These are phyloP conservation scores for Holtermannia corniformis DNA, from an alignment of 768 basidiomycete genomes.

Conservation along the genomic window DNA sequence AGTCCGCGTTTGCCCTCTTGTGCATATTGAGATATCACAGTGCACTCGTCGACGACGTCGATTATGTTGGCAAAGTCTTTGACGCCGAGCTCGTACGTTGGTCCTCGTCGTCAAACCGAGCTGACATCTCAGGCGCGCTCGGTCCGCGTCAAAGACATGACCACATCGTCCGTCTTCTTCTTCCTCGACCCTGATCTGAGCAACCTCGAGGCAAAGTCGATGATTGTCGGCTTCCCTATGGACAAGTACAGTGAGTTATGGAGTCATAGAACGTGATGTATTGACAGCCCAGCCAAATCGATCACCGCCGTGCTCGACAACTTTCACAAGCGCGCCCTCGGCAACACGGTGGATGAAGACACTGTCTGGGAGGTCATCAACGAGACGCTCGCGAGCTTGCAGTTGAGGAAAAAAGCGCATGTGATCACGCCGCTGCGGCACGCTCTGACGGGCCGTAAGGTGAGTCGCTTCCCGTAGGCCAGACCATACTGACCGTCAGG, in stretches of 20 bases:
- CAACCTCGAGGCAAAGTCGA: constrained; percentile 50
- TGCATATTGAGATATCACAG: constrained; percentile 3
- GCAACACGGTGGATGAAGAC: constrained; percentile 39
- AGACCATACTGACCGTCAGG: constrained; percentile 25
- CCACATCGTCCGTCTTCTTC: constrained; percentile 61
- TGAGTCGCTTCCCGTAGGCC: constrained; percentile 37
- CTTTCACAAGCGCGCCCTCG: constrained; percentile 40
- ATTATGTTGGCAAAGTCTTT: constrained; percentile 59
- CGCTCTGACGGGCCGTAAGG: constrained; percentile 75
- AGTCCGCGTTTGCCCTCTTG: background rate
- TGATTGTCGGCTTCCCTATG: constrained; percentile 46
- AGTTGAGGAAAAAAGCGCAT: constrained; percentile 40
- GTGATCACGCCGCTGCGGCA: constrained; percentile 68
- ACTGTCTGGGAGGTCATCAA: constrained; percentile 44
- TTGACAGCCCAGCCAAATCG: constrained; percentile 1
- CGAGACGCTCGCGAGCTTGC: constrained; percentile 4
- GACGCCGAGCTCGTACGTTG: constrained; percentile 42
- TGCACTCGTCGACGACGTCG: constrained; percentile 26
- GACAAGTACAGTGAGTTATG: constrained; percentile 47
- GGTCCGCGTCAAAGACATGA: constrained; percentile 54
- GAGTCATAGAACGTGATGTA: background rate
- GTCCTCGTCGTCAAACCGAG: background rate
- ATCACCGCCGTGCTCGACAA: constrained; percentile 15
- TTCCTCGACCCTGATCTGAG: constrained; percentile 61
- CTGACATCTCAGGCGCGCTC: constrained; percentile 20